Evolutionary conservation across 78 protist species (phyloP).

Genomic region (Trichosphaerium sp.): DNA sequence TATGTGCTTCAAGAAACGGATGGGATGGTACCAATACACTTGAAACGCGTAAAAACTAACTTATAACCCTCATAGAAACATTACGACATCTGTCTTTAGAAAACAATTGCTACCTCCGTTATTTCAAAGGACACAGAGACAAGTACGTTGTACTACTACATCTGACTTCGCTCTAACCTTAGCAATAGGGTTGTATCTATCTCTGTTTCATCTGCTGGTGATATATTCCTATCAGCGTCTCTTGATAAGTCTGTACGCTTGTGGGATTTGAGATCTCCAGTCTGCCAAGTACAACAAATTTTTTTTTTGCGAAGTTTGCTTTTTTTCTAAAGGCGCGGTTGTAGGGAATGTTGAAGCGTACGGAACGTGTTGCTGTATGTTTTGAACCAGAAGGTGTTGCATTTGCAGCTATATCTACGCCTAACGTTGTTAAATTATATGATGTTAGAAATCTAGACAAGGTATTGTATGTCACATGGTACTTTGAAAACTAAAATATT

Average conservation of each 20-base stretch:
- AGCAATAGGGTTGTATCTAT: constrained; percentile 43
- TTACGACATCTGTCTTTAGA: constrained; percentile 59
- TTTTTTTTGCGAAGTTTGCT: neutral
- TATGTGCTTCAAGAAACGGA: constrained; percentile 56
- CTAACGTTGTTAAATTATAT: constrained; percentile 30
- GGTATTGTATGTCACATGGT: neutral
- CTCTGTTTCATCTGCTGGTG: constrained; percentile 44
- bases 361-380: constrained; percentile 15
- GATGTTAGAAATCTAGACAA: constrained; percentile 36
- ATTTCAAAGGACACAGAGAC: constrained; percentile 69
- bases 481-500: neutral
- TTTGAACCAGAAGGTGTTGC: constrained; percentile 55
- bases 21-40: constrained; percentile 37
- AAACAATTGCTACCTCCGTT: constrained; percentile 61
- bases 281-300: constrained; percentile 38
- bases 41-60: neutral
- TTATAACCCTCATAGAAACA: constrained; percentile 17
- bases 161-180: neutral
- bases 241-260: constrained; percentile 45
- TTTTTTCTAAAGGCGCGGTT: neutral
- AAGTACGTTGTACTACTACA: neutral
- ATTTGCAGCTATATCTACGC: constrained; percentile 29
- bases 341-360: neutral
- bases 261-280: constrained; percentile 61
- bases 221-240: constrained; percentile 54